Evolutionary conservation across 225 moss, liverwort and hornwort genomes (phyloP), one percentile per base, ranked within the genome.

Genomic region (Marchantia polymorpha): DNA sequence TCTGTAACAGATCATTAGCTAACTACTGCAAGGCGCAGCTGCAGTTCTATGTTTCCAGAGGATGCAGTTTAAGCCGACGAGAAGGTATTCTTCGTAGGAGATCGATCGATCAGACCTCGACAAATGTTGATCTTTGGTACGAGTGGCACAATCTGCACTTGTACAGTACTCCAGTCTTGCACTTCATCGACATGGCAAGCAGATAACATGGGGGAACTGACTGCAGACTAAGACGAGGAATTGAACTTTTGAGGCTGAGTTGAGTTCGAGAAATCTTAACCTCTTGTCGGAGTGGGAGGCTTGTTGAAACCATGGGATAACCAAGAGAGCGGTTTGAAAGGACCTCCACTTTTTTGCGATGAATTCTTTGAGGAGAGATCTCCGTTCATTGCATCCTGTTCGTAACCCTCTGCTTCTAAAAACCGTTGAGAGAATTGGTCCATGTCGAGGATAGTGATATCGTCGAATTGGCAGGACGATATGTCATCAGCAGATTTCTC

Each of bases 241-340:
- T 25, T 12, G 3, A 30, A 67, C 26, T 22, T 29, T 27, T 29
- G 73, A 27, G 29, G 14, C 10, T 26, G 29, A 71, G 15, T 69
- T 19, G 12, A 51, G 53, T 7, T 3, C 51, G 14, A 20, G 48
- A 10, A 22, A 39, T 29, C 19, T 79, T 69, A 88, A 50, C 87
- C 87, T 50, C 87, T 78, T 3, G 80, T 81, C 20, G 87, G 87
- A 64, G 87, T 88, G 3, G 81, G 23, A 53, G 87, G 78, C 81
- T 79, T 88, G 56, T 58, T 66, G 16, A 87, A 69, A n/a, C 87
- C 85, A 25, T 81, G 63, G 3, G 81, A 69, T 47, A 88, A 77
- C 87, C 87, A 88, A 7, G 84, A 82, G 14, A 77, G 52, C 29
- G 80, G 77, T 77, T 72, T 47, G 30, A 75, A 69, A 26, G 73